Percentiles rank a stretch among this genome's conserved stretches.
phyloP scores from a whole-genome alignment of 345 rosid genomes.

The Rhodamnia rubescens region DNA sequence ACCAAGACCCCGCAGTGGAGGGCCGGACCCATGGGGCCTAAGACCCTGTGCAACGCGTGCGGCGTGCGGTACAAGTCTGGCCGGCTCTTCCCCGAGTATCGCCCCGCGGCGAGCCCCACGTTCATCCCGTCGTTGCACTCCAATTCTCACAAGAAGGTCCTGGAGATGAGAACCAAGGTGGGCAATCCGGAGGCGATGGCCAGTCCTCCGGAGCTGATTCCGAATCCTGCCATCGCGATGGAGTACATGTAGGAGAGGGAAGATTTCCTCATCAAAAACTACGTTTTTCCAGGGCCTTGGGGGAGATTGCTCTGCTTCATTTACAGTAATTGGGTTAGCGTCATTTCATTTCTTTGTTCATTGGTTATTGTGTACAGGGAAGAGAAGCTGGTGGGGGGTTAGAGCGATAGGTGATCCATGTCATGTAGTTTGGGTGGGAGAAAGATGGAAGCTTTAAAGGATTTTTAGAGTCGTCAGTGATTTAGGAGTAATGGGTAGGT shows the following conservation, averaged over 20 bases:
- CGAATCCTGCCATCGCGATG: conserved; percentile 24
- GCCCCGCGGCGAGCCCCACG: conserved; percentile 96
- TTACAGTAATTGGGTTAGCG: conserved; percentile 8
- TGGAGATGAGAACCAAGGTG: conserved; percentile 74
- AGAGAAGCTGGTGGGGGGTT: conserved; percentile 16
- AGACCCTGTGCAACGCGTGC: conserved; percentile 96
- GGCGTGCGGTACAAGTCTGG: conserved; percentile 95
- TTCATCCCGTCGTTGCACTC: conserved; percentile 84
- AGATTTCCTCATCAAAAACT: background rate
- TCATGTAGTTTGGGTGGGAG: conserved; percentile 16
- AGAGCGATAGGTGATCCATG: conserved; percentile 23
- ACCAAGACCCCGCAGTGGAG: conserved; percentile 99
- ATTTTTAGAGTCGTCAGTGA: conserved; percentile 16
- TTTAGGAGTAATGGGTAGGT: conserved; percentile 13
- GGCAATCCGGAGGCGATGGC: conserved; percentile 3
- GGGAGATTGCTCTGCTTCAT: background rate
- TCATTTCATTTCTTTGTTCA: conserved; percentile 31
- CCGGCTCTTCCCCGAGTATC: conserved; percentile 92
- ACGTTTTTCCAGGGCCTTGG: background rate
- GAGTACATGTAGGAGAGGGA: conserved; percentile 30
- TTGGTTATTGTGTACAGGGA: conserved; percentile 46
- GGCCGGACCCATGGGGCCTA: conserved; percentile 97
- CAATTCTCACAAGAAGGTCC: conserved; percentile 90
- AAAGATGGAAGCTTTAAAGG: conserved; percentile 17
- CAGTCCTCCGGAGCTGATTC: conserved; percentile 21